Base-by-base conservation (phyloP, 257 asterid species). In the Schizonepeta tenuifolia region DNA sequence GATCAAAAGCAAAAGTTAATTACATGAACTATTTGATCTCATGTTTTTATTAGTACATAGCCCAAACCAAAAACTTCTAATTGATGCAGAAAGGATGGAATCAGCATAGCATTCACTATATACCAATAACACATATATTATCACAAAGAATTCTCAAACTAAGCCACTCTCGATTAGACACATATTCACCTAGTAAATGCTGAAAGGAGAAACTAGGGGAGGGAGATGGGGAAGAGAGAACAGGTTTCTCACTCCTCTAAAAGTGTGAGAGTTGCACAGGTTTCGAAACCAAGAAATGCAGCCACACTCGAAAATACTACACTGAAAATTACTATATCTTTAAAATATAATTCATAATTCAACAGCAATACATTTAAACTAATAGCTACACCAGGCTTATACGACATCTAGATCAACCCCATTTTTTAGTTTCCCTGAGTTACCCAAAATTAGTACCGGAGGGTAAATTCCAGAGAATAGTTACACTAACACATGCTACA, bases 261-360 rank as follows among this genome's bases (percentile, higher is more conserved):
- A 6, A 3, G 60, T 49, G 22, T 10, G 41, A 15, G 13, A 33
- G 56, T 22, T 71, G 46, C 47, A 55, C 53, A 54, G 7, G 47
- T 50, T 36, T 55, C 75, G 44, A 31, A 26, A 53, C 40, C 55
- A 35, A 44, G 50, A 51, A 55, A 59, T n/a, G 62, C 65, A 65
- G 69, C 78, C 51, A 28, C 47, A 56, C 69, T 38, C 31, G 38
- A 64, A 70, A 8, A 41, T 4, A 33, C 21, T 15, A 7, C 40
- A n/a, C 41, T 49, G 11, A 51, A 59, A 47, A 55, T 36, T 20
- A 12, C 31, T 6, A 14, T 26, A 26, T 47, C 17, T 22, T 28
- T 24, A 31, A 65, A 6, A 33, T 13, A 20, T 28, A 51, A 46
- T 56, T 21, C 33, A 67, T 53, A 41, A 51, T 28, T 41, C 7